A percentile compares a stretch with the other conserved stretches of the same genome.
These are phyloP conservation scores for Microascus cirrosus DNA, from an alignment of 2,329 filamentous ascomycete genomes.

Conservation along the genomic window DNA sequence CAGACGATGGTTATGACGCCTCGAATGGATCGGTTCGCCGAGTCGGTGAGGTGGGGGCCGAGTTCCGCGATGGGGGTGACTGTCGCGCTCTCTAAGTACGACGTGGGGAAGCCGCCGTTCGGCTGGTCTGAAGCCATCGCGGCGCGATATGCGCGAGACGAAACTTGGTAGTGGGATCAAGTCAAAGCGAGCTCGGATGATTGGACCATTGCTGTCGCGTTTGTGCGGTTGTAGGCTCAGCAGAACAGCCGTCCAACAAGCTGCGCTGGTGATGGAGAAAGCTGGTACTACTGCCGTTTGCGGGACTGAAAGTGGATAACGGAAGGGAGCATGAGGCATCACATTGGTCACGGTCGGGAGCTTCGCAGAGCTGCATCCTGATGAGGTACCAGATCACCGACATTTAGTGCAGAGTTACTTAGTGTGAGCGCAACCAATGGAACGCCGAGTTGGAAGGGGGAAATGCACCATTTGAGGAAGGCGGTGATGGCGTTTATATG, in stretches of 20 bases:
- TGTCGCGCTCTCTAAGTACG: background rate
- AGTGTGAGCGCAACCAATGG: no score
- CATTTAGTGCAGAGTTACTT: background rate
- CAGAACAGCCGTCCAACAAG: background rate
- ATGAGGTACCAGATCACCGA: background rate
- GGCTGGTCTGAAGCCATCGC: background rate
- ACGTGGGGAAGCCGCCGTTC: background rate
- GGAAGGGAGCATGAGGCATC: background rate
- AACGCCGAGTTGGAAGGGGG: background rate
- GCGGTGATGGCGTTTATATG: background rate
- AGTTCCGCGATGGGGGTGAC: constrained; percentile 45
- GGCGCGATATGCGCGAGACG: background rate
- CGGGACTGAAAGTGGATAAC: background rate
- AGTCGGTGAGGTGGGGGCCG: constrained; percentile 31
- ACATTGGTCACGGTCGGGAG: background rate
- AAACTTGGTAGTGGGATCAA: background rate
- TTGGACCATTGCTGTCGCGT: background rate
- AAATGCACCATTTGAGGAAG: background rate
- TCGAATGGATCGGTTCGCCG: constrained; percentile 37
- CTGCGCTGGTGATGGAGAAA: background rate
- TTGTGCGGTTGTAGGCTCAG: background rate
- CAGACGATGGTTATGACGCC: constrained; percentile 78
- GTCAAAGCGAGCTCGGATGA: background rate
- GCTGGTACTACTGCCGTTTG: background rate
- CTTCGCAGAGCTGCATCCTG: background rate